phyloP scores from a whole-genome alignment of 1,284 basidiomycete genomes.

The Naganishia cerealis region DNA sequence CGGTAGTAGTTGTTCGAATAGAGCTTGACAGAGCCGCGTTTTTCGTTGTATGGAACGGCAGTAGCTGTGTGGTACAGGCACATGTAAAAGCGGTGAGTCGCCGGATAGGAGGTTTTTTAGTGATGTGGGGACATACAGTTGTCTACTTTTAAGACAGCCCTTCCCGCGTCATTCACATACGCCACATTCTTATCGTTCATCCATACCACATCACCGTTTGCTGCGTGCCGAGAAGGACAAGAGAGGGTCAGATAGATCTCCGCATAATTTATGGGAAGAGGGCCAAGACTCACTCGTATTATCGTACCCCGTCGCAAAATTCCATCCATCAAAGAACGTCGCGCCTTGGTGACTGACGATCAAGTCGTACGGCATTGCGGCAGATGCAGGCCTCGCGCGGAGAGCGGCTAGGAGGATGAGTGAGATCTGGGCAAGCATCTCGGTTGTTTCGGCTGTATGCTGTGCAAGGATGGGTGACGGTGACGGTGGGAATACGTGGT shows the following conservation, averaged over 20 bases:
- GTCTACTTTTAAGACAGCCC: constrained; percentile 63
- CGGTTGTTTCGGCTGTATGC: no score
- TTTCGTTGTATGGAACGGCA: constrained; percentile 34
- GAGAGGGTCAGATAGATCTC: neutral
- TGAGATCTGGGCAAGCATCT: neutral
- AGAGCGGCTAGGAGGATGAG: neutral
- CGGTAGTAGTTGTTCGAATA: constrained; percentile 33
- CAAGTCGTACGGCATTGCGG: constrained; percentile 26
- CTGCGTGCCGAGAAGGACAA: neutral
- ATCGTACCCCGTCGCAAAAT: constrained; percentile 32
- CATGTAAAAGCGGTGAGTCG: neutral
- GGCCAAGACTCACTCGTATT: constrained; percentile 35
- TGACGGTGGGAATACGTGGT: no score
- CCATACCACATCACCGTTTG: constrained; percentile 41
- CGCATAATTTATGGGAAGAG: no score
- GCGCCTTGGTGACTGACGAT: constrained; percentile 29
- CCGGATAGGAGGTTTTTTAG: no score
- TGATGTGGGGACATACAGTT: constrained; percentile 35
- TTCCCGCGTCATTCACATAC: constrained; percentile 63
- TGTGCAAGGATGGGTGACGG: no score
- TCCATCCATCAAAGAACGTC: constrained; percentile 35
- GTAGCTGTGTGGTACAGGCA: constrained; percentile 14
- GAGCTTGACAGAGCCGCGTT: constrained; percentile 35
- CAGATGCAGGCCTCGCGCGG: neutral
- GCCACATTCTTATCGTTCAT: constrained; percentile 55